Base-by-base conservation (phyloP, 208 protist genomes). In the Trypanosoma platydactyli region DNA sequence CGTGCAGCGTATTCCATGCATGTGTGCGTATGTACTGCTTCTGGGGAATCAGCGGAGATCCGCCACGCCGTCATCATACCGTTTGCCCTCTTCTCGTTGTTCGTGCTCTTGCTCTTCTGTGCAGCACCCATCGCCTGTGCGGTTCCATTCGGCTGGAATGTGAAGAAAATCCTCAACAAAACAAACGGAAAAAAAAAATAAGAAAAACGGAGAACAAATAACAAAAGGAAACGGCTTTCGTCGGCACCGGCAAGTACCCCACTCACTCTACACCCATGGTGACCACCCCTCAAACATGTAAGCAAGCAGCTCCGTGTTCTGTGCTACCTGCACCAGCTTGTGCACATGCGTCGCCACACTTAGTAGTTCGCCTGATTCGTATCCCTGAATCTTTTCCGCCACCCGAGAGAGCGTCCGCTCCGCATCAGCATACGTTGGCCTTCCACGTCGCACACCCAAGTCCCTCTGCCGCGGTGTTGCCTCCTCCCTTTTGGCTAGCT, bases 231-330 rank as follows among this genome's bases (percentile, higher is more conserved):
- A 72, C 27, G 22, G 67, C 42, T 18, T 11, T 5, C 38, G 5
- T 38, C 20, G 15, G 29, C 29, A 7, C 25, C 7, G 27, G 5
- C 48, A 5, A 2, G 29, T 64, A 12, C 5, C 3, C 27, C 5
- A 24, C 4, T 52, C 15, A 18, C 5, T 40, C 54, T 79, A 94
- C 35, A 95, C 61, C 88, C 90, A 95, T 48, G 89, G 78, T 15
- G 87, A 91, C 90, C 90, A 95, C 9, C 90, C 90, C 6, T 77
- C 71, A 60, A 85, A 95, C 79, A 95, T 91, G 41, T 73, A 38
- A 0, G 84, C 71, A 1, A 94, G 73, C 5, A 75, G 57, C 30
- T 90, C 84, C 7, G 80, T 78, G 50, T 71, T 81, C 72, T 94
- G 89, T 44, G 89, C 86, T 27, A 73, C 69, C 51, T 83, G 76